Percentiles rank a stretch among this genome's conserved stretches.
Conservation (phyloP, 176 grass and related monocot genomes). For the Carex kokanica region DNA sequence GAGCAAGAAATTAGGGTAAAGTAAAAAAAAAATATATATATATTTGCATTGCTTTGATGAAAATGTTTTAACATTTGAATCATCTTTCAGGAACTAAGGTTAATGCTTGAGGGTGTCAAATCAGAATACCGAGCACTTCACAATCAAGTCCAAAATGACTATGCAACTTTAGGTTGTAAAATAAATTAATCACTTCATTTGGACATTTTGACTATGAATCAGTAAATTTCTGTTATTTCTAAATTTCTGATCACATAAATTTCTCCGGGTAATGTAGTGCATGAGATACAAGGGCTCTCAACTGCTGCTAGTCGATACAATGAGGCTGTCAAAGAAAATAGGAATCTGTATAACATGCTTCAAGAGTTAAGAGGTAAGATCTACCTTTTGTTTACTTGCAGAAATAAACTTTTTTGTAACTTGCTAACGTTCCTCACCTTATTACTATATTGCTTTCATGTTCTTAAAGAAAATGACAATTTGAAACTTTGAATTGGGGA, state of each 20-base stretch:
- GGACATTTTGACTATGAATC: not conserved
- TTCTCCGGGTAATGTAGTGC: not conserved
- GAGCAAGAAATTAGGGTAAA: conserved; percentile 60
- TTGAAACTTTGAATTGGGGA: not conserved
- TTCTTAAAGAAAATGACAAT: not conserved
- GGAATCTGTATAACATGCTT: conserved; percentile 83
- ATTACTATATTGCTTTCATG: not conserved
- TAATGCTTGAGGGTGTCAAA: conserved; percentile 49
- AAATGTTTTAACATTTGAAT: conserved; percentile 18
- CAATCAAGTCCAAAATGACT: conserved; percentile 59
- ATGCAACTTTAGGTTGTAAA: conserved; percentile 53
- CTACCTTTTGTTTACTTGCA: not conserved
- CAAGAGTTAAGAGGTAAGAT: conserved; percentile 77
- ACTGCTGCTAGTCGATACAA: conserved; percentile 64
- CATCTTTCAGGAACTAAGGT: conserved; percentile 67
- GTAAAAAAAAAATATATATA: not conserved
- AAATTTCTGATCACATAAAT: not conserved
- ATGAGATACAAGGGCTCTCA: conserved; percentile 50
- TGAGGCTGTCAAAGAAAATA: conserved; percentile 75
- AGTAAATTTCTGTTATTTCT: not conserved
- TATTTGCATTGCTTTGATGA: not conserved
- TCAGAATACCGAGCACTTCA: conserved; percentile 46
- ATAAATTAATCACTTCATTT: conserved; percentile 13
- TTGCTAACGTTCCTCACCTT: not conserved
- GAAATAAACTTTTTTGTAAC: not conserved